Evolutionary conservation across 306 rosid genomes (phyloP).

Genomic region (Vigna unguiculata): DNA sequence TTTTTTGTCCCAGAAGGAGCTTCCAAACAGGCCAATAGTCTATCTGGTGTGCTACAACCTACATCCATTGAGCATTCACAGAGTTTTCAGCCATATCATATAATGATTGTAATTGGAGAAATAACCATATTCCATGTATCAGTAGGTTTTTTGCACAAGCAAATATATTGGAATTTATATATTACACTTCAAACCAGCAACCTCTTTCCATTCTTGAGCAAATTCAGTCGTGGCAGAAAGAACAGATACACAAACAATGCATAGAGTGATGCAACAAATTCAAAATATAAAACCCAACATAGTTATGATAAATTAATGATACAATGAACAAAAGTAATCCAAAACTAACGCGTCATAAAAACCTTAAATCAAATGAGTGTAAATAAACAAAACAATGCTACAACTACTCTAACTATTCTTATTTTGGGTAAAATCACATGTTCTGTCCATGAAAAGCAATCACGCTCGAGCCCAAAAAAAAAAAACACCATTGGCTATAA

Average conservation of each 20-base stretch:
- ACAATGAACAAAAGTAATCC: not conserved
- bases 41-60: not conserved
- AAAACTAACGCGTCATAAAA: not conserved
- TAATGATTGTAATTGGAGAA: conserved; percentile 2
- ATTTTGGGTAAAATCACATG: not conserved
- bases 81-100: not conserved
- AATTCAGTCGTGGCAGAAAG: not conserved
- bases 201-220: conserved; percentile 2
- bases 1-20: too few species aligned
- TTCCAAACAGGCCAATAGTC: not conserved
- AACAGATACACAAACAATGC: not conserved
- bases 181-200: conserved; percentile 22
- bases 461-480: not conserved
- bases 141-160: conserved; percentile 1
- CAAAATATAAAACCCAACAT: not conserved
- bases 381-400: not conserved
- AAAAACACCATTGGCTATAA: not conserved
- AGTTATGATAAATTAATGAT: not conserved
- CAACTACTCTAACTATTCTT: not conserved
- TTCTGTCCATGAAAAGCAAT: not conserved
- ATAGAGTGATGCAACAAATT: not conserved
- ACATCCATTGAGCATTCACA: conserved; percentile 11
- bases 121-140: conserved; percentile 17
- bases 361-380: conserved; percentile 1
- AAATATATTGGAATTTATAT: not conserved